Evolutionary conservation across 2,329 filamentous ascomycete species (phyloP).

Genomic region (Emergomyces orientalis): DNA sequence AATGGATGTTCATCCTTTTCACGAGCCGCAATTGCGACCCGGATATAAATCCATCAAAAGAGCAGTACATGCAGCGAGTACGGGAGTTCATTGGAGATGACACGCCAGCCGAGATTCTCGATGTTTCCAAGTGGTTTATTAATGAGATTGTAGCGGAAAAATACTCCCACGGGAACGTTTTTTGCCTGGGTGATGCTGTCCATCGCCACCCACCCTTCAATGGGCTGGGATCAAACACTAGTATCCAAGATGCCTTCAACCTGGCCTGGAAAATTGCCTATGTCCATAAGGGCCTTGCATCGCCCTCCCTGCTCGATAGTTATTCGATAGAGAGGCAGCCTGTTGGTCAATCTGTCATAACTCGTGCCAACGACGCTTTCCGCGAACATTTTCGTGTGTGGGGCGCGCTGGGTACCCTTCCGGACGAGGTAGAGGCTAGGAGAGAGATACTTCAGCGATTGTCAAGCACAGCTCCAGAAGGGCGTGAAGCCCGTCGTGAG

Average conservation of each 20-base stretch:
- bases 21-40: slow-evolving; percentile 26
- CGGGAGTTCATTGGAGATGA: slow-evolving; percentile 49
- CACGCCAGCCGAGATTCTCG: slow-evolving; percentile 43
- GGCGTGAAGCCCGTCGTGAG: slow-evolving; percentile 30
- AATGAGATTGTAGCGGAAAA: slow-evolving; percentile 53
- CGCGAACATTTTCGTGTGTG: slow-evolving; percentile 43
- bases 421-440: slow-evolving; percentile 33
- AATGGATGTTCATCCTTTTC: slow-evolving; percentile 53
- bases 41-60: slow-evolving; percentile 36
- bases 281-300: slow-evolving; percentile 20
- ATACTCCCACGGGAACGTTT: slow-evolving; percentile 45
- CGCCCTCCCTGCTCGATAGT: slow-evolving; percentile 19
- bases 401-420: slow-evolving; percentile 39
- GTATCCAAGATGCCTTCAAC: slow-evolving; percentile 30
- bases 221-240: slow-evolving; percentile 38
- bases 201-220: slow-evolving; percentile 51
- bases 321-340: slow-evolving; percentile 39
- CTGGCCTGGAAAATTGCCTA: slow-evolving; percentile 30
- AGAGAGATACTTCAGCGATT: slow-evolving; percentile 35
- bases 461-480: slow-evolving; percentile 29
- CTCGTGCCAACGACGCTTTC: slow-evolving; percentile 49
- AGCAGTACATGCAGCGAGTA: slow-evolving; percentile 41
- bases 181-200: slow-evolving; percentile 50
- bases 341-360: slow-evolving; percentile 41
- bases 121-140: slow-evolving; percentile 50